A percentile compares a stretch with the other conserved stretches of the same genome.
Evolutionary conservation across 257 asterid species (phyloP).

Genomic region (Fraxinus americana): DNA sequence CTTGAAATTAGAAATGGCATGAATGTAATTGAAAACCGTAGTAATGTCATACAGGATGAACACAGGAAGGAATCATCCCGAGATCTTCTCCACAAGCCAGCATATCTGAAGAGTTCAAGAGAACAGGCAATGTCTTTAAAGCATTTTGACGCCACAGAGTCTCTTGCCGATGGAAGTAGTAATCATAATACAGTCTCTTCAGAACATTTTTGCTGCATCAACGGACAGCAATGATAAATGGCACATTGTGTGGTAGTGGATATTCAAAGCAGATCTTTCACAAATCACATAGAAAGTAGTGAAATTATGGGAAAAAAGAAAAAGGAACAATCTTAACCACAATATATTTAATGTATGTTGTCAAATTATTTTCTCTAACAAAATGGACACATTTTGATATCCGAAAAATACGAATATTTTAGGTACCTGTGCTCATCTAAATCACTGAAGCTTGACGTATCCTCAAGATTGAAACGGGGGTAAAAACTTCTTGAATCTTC

Average conservation of each 20-base stretch:
- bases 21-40: constrained; percentile 3
- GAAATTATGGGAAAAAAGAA: neutral
- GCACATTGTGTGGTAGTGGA: neutral
- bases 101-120: constrained; percentile 95
- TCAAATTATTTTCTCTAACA: neutral
- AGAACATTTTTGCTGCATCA: constrained; percentile 77
- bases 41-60: constrained; percentile 75
- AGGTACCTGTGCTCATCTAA: constrained; percentile 77
- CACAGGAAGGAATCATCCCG: constrained; percentile 91
- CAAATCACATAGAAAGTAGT: neutral
- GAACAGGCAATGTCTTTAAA: constrained; percentile 87
- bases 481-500: constrained; percentile 77
- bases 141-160: constrained; percentile 90
- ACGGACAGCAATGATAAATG: constrained; percentile 20
- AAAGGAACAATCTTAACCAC: neutral
- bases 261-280: neutral
- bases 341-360: neutral
- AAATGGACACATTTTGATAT: neutral
- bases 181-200: constrained; percentile 76
- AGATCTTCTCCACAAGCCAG: constrained; percentile 99
- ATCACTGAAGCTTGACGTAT: constrained; percentile 69
- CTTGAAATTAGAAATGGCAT: neutral
- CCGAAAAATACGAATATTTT: neutral
- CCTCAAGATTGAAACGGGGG: constrained; percentile 96
- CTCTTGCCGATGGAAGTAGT: constrained; percentile 96